Conservation (phyloP, 2,329 filamentous ascomycete species). For the Stagonosporopsis vannaccii region DNA sequence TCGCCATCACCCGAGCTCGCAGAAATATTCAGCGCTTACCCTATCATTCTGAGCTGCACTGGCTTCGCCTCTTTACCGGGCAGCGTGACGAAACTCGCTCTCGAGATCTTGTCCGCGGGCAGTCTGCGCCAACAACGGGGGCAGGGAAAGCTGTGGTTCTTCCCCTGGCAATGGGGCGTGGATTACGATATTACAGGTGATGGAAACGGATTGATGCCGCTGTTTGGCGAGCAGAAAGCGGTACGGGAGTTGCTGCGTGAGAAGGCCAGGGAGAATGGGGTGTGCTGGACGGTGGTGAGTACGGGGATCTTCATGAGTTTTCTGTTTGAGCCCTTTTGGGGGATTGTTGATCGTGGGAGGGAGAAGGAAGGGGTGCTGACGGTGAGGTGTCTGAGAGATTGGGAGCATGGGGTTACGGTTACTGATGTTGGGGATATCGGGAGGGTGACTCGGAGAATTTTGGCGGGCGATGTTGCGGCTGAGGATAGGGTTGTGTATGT, state of each 20-base stretch:
- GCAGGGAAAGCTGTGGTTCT: constrained; percentile 50
- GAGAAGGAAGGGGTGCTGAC: constrained; percentile 26
- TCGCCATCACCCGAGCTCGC: constrained; percentile 37
- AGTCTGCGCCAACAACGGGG: not conserved
- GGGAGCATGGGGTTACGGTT: constrained; percentile 68
- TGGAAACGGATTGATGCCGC: constrained; percentile 63
- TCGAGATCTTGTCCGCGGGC: constrained; percentile 61
- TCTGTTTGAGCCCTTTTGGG: constrained; percentile 69
- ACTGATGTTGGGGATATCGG: constrained; percentile 72
- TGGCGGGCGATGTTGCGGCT: constrained; percentile 46
- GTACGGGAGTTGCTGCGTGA: constrained; percentile 38
- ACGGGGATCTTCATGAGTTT: constrained; percentile 76
- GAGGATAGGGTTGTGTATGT: constrained; percentile 60
- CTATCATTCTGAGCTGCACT: constrained; percentile 66
- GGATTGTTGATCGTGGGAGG: constrained; percentile 60
- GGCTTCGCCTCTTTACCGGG: constrained; percentile 66
- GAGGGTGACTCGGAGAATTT: constrained; percentile 63
- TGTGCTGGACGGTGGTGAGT: constrained; percentile 70
- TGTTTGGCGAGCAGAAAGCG: constrained; percentile 72
- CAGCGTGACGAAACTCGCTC: constrained; percentile 65
- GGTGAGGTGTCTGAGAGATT: constrained; percentile 65
- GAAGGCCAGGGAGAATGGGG: constrained; percentile 37
- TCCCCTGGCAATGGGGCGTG: constrained; percentile 78
- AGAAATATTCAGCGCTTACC: constrained; percentile 52
- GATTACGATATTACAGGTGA: constrained; percentile 70